Evolutionary conservation across 192 early-diverging fungal species (phyloP).

Genomic region (Dissophora globulifera): DNA sequence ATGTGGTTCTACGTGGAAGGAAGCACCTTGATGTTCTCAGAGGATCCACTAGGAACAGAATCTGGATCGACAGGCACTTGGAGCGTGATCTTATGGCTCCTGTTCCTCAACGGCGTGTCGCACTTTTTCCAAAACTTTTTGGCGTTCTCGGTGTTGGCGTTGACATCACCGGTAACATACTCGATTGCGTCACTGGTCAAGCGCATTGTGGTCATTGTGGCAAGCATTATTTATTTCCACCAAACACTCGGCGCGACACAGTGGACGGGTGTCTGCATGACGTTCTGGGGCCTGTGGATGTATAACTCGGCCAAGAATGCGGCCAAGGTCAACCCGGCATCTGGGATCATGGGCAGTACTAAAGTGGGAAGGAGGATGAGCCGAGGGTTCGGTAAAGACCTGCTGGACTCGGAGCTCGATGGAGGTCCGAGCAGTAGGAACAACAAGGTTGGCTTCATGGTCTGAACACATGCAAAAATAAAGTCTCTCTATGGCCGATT

Average conservation of each 20-base stretch:
- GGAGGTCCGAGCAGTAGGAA: neutral
- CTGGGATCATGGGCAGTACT: constrained; percentile 21
- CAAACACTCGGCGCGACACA: constrained; percentile 76
- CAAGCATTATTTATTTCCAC: constrained; percentile 85
- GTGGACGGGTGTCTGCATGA: constrained; percentile 78
- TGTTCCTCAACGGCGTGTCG: constrained; percentile 80
- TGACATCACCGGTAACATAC: constrained; percentile 88
- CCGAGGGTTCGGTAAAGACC: constrained; percentile 12
- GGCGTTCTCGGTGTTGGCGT: constrained; percentile 79
- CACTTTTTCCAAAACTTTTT: constrained; percentile 87
- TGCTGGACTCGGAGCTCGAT: constrained; percentile 17
- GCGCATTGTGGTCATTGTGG: constrained; percentile 89
- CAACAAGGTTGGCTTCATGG: constrained; percentile 19
- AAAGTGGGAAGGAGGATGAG: constrained; percentile 39
- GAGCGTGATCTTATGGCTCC: constrained; percentile 56
- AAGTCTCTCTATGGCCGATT: neutral
- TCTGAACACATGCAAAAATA: neutral
- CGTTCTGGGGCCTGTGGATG: constrained; percentile 86
- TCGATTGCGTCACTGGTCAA: constrained; percentile 87
- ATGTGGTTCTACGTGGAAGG: constrained; percentile 85
- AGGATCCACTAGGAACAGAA: constrained; percentile 16
- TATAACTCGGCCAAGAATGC: constrained; percentile 81
- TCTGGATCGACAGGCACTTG: constrained; percentile 6
- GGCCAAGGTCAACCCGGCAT: constrained; percentile 33
- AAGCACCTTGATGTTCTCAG: constrained; percentile 30